These are phyloP conservation scores for Chlorella sp. DNA, from an alignment of 139 green algal species.

Conservation along the genomic window DNA sequence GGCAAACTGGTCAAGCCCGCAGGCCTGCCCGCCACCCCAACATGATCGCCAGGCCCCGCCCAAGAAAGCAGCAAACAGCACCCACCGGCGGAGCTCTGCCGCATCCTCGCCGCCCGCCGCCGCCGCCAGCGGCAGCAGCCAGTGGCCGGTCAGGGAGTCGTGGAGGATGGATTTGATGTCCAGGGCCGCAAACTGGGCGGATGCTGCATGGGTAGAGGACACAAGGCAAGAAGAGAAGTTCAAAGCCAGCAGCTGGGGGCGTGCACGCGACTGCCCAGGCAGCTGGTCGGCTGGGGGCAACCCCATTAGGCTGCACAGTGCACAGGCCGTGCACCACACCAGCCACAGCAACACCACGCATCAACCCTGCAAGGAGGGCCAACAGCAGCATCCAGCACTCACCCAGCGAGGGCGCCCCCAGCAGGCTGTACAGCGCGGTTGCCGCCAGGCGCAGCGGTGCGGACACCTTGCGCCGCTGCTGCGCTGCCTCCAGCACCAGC, in stretches of 20 bases:
- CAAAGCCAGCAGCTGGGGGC: too few species aligned
- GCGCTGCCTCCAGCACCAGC: slow-evolving; percentile 54
- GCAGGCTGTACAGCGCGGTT: slow-evolving; percentile 60
- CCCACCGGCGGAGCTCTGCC: slow-evolving; percentile 3
- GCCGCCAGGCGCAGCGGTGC: slow-evolving; percentile 65
- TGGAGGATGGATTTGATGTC: slow-evolving; percentile 85
- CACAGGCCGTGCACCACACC: neutral
- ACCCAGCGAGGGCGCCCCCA: slow-evolving; percentile 52
- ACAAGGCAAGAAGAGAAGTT: too few species aligned
- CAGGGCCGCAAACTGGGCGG: slow-evolving; percentile 50
- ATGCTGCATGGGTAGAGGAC: neutral
- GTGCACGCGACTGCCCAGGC: too few species aligned
- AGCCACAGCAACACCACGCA: neutral
- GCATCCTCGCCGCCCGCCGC: neutral
- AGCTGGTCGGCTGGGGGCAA: too few species aligned
- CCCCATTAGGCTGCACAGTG: too few species aligned
- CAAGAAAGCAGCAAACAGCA: neutral
- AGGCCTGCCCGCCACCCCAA: too few species aligned
- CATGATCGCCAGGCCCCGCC: too few species aligned
- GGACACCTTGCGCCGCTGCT: slow-evolving; percentile 57
- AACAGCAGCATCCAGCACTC: slow-evolving; percentile 40
- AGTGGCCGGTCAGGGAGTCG: slow-evolving; percentile 74
- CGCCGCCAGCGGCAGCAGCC: slow-evolving; percentile 65
- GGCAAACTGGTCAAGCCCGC: too few species aligned
- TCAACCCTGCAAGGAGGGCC: neutral